Conservation (phyloP, 352 stramenopile genomes). For the Elongisporangium undulatum region DNA sequence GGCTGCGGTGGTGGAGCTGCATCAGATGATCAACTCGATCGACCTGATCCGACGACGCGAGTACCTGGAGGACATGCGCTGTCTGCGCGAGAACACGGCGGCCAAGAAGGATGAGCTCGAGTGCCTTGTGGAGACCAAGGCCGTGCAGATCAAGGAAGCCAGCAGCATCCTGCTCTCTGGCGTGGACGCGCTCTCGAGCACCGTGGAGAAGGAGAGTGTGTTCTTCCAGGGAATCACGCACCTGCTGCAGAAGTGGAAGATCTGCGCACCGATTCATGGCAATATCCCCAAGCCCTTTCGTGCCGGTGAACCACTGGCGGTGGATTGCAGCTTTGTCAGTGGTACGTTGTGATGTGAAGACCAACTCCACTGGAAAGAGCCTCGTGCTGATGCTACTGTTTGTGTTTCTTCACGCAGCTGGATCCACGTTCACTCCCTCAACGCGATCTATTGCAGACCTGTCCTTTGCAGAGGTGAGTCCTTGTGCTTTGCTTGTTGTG, state of each 20-base stretch:
- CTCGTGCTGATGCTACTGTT: slow-evolving; percentile 1
- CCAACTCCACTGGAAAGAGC: background rate
- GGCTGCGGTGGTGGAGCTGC: slow-evolving; percentile 65
- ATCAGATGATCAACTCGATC: slow-evolving; percentile 87
- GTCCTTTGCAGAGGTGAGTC: slow-evolving; percentile 68
- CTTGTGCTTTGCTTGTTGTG: background rate
- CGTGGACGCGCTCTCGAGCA: slow-evolving; percentile 61
- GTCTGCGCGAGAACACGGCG: slow-evolving; percentile 81
- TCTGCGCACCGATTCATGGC: slow-evolving; percentile 81
- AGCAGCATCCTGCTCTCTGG: slow-evolving; percentile 69
- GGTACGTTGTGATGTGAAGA: slow-evolving; percentile 28
- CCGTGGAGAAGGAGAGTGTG: slow-evolving; percentile 75
- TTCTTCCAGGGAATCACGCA: slow-evolving; percentile 81
- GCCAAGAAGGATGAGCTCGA: slow-evolving; percentile 77
- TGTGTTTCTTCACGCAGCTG: slow-evolving; percentile 30
- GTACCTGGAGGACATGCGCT: slow-evolving; percentile 85
- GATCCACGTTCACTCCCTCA: slow-evolving; percentile 65
- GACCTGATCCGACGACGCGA: slow-evolving; percentile 75
- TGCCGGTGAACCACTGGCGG: slow-evolving; percentile 70
- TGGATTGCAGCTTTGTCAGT: slow-evolving; percentile 83
- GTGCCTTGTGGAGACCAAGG: slow-evolving; percentile 74
- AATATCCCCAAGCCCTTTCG: slow-evolving; percentile 87
- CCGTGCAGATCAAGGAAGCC: slow-evolving; percentile 68
- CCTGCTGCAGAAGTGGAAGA: slow-evolving; percentile 83
- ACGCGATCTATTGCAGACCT: slow-evolving; percentile 75